Evolutionary conservation across 2,329 filamentous ascomycete genomes (phyloP).

Genomic region (Diaporthe destruens): DNA sequence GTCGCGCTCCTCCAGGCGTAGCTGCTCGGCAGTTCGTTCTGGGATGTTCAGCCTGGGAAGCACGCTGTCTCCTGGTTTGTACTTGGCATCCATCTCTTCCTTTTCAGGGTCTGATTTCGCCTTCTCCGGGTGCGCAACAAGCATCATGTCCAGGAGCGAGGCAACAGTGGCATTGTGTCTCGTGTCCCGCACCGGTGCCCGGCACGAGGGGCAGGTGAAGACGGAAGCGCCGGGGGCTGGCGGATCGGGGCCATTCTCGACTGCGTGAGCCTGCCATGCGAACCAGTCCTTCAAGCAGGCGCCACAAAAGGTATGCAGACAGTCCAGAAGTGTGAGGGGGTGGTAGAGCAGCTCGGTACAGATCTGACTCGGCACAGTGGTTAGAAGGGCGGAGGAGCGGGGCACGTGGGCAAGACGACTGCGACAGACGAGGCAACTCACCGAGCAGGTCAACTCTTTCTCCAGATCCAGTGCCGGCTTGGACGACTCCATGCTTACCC

Average conservation of each 20-base stretch:
- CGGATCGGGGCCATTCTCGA: conserved; percentile 63
- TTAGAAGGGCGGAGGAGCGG: conserved; percentile 38
- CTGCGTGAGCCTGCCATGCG: conserved; percentile 76
- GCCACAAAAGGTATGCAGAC: conserved; percentile 95
- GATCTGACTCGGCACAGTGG: conserved; percentile 70
- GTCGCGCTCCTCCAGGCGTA: conserved; percentile 73
- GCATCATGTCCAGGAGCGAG: conserved; percentile 89
- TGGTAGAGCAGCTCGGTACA: conserved; percentile 96
- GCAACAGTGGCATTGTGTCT: conserved; percentile 91
- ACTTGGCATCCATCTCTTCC: conserved; percentile 79
- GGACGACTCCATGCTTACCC: conserved; percentile 61
- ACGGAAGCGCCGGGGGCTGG: conserved; percentile 62
- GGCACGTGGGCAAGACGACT: conserved; percentile 10
- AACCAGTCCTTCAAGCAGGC: conserved; percentile 98
- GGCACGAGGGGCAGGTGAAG: conserved; percentile 94
- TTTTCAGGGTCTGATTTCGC: conserved; percentile 79
- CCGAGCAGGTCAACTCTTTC: conserved; percentile 94
- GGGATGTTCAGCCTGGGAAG: conserved; percentile 71
- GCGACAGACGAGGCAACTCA: conserved; percentile 62
- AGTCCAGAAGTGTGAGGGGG: conserved; percentile 91
- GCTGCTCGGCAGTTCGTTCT: conserved; percentile 66
- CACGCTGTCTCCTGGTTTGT: conserved; percentile 85
- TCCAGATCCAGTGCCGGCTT: conserved; percentile 78
- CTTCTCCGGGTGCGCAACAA: conserved; percentile 83
- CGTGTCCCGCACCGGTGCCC: conserved; percentile 86